phyloP scores from a whole-genome alignment of 129 eudicot species.

The Erigeron canadensis region DNA sequence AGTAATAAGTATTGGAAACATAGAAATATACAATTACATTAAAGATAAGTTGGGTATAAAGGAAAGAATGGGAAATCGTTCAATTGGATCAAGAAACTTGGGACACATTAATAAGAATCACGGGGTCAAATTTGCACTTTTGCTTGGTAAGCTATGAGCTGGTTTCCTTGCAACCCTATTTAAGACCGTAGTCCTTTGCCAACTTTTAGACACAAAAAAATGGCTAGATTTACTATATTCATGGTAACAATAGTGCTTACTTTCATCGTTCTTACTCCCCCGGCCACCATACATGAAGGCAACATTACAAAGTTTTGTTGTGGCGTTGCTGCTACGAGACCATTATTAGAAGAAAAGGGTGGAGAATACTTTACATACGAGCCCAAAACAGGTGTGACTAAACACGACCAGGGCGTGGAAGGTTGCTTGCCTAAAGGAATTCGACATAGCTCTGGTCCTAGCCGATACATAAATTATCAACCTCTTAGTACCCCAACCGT shows the following conservation, averaged over 20 bases:
- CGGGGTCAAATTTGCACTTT: conserved; percentile 26
- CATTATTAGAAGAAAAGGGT: conserved; percentile 34
- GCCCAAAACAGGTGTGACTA: conserved; percentile 29
- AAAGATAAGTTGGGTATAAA: too few relatives aligned
- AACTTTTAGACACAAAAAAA: conserved; percentile 27
- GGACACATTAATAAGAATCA: conserved; percentile 37
- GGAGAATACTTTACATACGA: conserved; percentile 38
- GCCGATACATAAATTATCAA: conserved; percentile 56
- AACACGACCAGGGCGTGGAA: conserved; percentile 31
- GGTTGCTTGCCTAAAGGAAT: conserved; percentile 69
- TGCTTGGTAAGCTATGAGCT: conserved; percentile 52
- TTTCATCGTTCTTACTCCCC: conserved; percentile 38
- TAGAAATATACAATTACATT: too few relatives aligned
- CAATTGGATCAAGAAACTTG: too few relatives aligned
- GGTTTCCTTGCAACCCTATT: conserved; percentile 47
- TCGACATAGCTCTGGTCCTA: conserved; percentile 58
- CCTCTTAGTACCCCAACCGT: conserved; percentile 38
- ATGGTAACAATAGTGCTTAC: conserved; percentile 35
- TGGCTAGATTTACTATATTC: conserved; percentile 35
- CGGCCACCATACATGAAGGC: conserved; percentile 20
- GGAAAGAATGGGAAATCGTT: too few relatives aligned
- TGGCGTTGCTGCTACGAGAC: conserved; percentile 33
- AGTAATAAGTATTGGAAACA: too few relatives aligned
- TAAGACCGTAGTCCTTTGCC: conserved; percentile 27
- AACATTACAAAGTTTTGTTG: not conserved